Base-by-base conservation (phyloP, 129 eudicot genomes). In the Silybum marianum region DNA sequence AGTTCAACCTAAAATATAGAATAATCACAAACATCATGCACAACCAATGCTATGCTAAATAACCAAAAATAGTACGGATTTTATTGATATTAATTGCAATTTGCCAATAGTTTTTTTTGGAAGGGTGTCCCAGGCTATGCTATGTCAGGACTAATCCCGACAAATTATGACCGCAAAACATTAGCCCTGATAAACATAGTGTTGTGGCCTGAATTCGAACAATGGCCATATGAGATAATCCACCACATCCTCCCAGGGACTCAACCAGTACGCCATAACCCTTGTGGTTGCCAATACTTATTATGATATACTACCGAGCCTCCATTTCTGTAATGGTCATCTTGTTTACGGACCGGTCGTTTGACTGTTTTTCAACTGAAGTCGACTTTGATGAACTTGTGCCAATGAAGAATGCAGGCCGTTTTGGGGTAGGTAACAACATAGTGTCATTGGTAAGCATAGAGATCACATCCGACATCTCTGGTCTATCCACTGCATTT, bases 241-340 rank as follows among this genome's bases (percentile, higher is more conserved):
- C 30, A 26, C 30, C 30, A 26, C 30, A 26, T 26, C 30, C 30
- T 2, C 30, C 1, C 1, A 2, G 30, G 1, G 30, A 1, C 30
- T 26, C 30, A 26, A 26, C 30, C 30, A 26, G 30, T 26, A 26
- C 30, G 30, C 30, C 30, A 26, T 0, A 26, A 1, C 30, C 30
- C 30, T 26, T 26, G 30, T 26, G 30, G 30, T 40, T 0, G 60
- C n/a, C n/a, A 48, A 48, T 48, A 48, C 5, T 18, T 14, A 7
- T 6, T 51, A 51, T 13, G 62, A 51, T 51, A 51, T 51, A 3
- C 62, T 16, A 51, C 14, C 90, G 21, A 51, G 21, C 62, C 83
- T 73, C 84, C 84, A 42, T 84, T 32, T 21, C 86, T 46, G 72
- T 82, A 54, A 86, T 74, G 48, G 84, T 68, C 84, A 74, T 76